Evolutionary conservation across 495 filamentous ascomycete genomes (phyloP).

Genomic region (Neurospora sp.): DNA sequence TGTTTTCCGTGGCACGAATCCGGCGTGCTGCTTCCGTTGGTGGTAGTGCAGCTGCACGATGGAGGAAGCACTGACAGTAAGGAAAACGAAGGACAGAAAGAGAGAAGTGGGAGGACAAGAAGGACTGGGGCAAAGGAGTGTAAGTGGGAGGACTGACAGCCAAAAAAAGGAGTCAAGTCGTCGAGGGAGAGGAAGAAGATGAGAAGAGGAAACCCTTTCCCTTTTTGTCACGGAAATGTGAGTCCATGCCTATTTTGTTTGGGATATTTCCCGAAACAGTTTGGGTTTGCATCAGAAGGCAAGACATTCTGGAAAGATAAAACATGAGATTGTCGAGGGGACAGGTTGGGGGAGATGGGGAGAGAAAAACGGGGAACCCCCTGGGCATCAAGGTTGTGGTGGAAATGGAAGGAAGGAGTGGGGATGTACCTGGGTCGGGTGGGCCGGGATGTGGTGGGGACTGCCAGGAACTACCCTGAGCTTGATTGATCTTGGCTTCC

Average conservation of each 20-base stretch:
- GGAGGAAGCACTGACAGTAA: neutral
- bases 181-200: neutral
- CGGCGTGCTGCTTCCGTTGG: neutral
- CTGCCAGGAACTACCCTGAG: neutral
- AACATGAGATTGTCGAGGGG: neutral
- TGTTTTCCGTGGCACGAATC: neutral
- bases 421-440: neutral
- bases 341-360: neutral
- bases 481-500: neutral
- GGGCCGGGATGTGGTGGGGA: neutral
- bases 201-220: neutral
- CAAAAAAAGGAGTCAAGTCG: neutral
- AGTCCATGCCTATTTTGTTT: neutral
- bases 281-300: neutral
- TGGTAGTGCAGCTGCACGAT: neutral
- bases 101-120: neutral
- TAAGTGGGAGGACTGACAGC: neutral
- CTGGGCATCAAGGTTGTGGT: neutral
- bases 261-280: neutral
- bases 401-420: neutral
- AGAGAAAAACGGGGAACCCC: neutral
- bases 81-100: neutral
- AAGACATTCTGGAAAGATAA: neutral
- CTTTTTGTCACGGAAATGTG: neutral
- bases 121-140: neutral